Conservation (phyloP, 202 grass and related monocot species). For the Zoysia matrella region DNA sequence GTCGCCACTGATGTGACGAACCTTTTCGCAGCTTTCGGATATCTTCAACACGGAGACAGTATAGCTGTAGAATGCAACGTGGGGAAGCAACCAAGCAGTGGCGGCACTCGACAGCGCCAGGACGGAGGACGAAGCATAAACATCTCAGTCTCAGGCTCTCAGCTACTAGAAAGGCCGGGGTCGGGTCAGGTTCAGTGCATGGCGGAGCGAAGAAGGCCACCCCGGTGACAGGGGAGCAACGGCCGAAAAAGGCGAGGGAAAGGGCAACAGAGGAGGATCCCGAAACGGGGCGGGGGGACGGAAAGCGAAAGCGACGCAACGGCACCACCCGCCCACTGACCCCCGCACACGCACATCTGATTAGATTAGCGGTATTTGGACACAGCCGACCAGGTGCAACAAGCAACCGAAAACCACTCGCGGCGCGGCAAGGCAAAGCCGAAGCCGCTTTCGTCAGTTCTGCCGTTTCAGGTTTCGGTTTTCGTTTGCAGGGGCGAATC, state of each 20-base stretch:
- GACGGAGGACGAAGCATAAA: neutral
- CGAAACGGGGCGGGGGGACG: neutral
- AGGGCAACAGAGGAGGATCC: constrained; percentile 6
- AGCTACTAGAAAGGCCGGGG: neutral
- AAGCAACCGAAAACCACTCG: neutral
- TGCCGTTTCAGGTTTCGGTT: neutral
- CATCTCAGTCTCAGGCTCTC: neutral
- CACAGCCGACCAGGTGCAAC: neutral
- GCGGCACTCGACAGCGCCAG: neutral
- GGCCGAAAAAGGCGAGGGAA: constrained; percentile 8
- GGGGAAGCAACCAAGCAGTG: constrained; percentile 15
- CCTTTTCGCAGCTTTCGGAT: constrained; percentile 4
- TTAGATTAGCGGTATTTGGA: constrained; percentile 2
- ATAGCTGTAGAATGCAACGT: neutral
- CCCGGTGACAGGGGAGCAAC: constrained; percentile 44
- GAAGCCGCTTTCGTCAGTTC: neutral
- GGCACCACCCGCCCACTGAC: no score
- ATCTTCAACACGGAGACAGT: neutral
- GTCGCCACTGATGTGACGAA: neutral
- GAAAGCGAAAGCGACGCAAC: constrained; percentile 25
- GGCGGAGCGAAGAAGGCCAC: constrained; percentile 17
- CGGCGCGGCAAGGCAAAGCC: neutral
- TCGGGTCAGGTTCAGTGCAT: constrained; percentile 51
- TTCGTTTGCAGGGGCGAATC: neutral
- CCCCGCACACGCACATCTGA: no score